A percentile compares a stretch with the other conserved stretches of the same genome.
phyloP scores from a whole-genome alignment of 805 yeast genomes.

The Limtongozyma cylindracea region DNA sequence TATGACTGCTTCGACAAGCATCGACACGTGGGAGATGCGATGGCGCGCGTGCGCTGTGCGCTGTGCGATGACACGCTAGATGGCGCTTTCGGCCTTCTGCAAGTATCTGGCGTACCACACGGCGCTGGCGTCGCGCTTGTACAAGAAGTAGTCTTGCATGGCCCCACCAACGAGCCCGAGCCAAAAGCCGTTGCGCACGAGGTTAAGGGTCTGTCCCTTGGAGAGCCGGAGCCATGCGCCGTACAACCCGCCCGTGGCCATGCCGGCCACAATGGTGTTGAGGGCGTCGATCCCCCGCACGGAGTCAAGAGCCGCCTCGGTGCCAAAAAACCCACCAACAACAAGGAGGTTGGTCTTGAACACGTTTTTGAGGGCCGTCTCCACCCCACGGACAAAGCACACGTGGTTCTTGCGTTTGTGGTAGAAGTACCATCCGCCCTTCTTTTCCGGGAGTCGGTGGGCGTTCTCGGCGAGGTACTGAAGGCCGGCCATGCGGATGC shows the following conservation, averaged over 20 bases:
- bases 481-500: conserved; percentile 26
- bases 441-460: conserved; percentile 51
- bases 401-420: conserved; percentile 67
- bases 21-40: no score
- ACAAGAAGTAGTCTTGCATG: conserved; percentile 37
- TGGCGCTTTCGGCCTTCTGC: no score
- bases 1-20: conserved; percentile 5
- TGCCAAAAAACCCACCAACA: conserved; percentile 23
- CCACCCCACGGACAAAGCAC: conserved; percentile 28
- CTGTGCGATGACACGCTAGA: no score
- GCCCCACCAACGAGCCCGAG: conserved; percentile 40
- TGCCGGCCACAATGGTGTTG: conserved; percentile 35
- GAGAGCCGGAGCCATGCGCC: conserved; percentile 19
- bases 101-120: conserved; percentile 47
- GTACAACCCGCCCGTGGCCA: conserved; percentile 22
- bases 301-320: conserved; percentile 37
- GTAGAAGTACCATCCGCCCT: conserved; percentile 75
- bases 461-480: conserved; percentile 58
- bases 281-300: conserved; percentile 25
- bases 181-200: conserved; percentile 23
- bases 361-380: conserved; percentile 16
- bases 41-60: no score
- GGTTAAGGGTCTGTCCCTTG: conserved; percentile 12
- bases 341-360: conserved; percentile 10
- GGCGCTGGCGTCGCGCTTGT: conserved; percentile 23